Percentiles rank a stretch among this genome's conserved stretches.
These are phyloP conservation scores for Hymenoscyphus repandus DNA, from an alignment of 2,329 filamentous ascomycete species.

Conservation along the genomic window DNA sequence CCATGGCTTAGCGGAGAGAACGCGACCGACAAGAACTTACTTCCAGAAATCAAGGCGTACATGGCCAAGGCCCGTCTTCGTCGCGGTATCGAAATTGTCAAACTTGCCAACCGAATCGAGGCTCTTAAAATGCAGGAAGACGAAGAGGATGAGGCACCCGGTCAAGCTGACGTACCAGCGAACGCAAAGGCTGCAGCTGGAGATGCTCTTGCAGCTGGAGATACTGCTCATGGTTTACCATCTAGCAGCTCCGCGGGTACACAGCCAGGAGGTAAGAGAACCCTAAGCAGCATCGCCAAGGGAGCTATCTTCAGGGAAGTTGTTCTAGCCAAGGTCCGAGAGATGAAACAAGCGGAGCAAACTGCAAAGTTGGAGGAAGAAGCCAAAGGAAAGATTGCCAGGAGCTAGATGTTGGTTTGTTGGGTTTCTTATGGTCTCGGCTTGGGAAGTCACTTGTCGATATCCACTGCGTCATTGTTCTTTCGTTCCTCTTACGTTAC, in stretches of 20 bases:
- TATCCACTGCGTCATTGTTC: too few species aligned
- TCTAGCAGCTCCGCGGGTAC: slow-evolving; percentile 8
- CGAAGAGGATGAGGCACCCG: slow-evolving; percentile 70
- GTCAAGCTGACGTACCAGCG: slow-evolving; percentile 54
- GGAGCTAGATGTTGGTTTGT: slow-evolving; percentile 13
- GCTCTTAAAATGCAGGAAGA: slow-evolving; percentile 91
- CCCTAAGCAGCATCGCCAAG: slow-evolving; percentile 47
- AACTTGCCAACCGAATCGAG: slow-evolving; percentile 92
- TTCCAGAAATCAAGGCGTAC: slow-evolving; percentile 94
- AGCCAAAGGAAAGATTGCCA: slow-evolving; percentile 26
- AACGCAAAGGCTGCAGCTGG: slow-evolving; percentile 52
- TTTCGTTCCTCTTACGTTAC: too few species aligned
- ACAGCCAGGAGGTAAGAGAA: slow-evolving; percentile 33
- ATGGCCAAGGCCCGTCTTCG: slow-evolving; percentile 86
- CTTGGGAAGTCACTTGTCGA: too few species aligned
- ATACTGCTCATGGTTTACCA: slow-evolving; percentile 8
- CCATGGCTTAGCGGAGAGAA: slow-evolving; percentile 87
- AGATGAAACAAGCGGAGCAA: slow-evolving; percentile 80
- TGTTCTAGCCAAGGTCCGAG: slow-evolving; percentile 85
- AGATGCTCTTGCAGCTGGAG: slow-evolving; percentile 26
- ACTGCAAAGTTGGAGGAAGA: slow-evolving; percentile 57
- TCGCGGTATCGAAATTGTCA: slow-evolving; percentile 92
- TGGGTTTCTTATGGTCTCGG: background rate
- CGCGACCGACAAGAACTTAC: slow-evolving; percentile 91
- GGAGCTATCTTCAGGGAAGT: slow-evolving; percentile 88